A percentile compares a stretch with the other conserved stretches of the same genome.
Conservation (phyloP, 106 monocot genomes). For the Hemerocallis citrina region DNA sequence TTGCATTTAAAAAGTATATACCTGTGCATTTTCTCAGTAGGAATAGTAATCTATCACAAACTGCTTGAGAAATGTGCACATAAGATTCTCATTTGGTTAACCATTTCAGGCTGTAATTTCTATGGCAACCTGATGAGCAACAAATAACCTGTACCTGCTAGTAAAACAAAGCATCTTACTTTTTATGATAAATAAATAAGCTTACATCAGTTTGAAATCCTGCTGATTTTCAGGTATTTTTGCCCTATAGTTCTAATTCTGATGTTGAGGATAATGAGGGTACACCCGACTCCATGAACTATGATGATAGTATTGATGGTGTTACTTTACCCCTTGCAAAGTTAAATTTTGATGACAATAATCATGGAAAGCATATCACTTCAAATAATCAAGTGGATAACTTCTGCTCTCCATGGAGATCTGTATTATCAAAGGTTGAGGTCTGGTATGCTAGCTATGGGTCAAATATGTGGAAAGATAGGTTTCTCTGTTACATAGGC, state of each 20-base stretch:
- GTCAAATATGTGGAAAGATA: constrained; percentile 90
- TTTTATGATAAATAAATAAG: too few relatives aligned
- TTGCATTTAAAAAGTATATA: too few relatives aligned
- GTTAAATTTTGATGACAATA: constrained; percentile 45
- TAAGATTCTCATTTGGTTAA: too few relatives aligned
- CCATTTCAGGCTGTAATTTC: too few relatives aligned
- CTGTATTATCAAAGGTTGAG: constrained; percentile 48
- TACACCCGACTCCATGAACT: constrained; percentile 2
- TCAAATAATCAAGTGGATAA: constrained; percentile 9
- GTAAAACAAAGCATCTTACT: too few relatives aligned
- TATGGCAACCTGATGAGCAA: too few relatives aligned
- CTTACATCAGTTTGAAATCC: not conserved
- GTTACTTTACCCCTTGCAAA: constrained; percentile 34
- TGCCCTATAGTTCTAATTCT: constrained; percentile 54
- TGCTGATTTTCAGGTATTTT: constrained; percentile 17
- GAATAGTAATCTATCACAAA: too few relatives aligned
- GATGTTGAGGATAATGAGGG: constrained; percentile 48
- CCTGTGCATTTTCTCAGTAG: too few relatives aligned
- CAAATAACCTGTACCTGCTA: too few relatives aligned
- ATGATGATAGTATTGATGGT: constrained; percentile 20
- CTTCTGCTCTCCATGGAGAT: constrained; percentile 43
- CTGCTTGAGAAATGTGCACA: too few relatives aligned
- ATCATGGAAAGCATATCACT: constrained; percentile 9
- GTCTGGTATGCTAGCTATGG: constrained; percentile 95
- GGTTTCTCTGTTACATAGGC: constrained; percentile 86